Evolutionary conservation across 768 basidiomycete species (phyloP).

Genomic region (Xerocomus spinulosus): DNA sequence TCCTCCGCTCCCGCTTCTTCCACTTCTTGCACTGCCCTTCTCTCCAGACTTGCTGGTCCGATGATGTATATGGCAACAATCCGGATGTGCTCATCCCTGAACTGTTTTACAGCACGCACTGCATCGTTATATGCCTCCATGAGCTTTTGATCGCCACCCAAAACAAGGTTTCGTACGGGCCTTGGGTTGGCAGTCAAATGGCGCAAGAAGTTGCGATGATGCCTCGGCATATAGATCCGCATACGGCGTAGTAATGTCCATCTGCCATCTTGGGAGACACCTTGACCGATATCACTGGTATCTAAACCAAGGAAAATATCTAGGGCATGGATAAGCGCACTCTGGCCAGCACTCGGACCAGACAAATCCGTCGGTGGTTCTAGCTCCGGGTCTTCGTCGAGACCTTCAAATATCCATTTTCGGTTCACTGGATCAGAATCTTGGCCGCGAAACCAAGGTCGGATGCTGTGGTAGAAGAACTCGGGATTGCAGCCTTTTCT

Average conservation of each 20-base stretch:
- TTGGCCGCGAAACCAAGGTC: constrained; percentile 80
- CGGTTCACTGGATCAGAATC: constrained; percentile 46
- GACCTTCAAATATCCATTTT: constrained; percentile 59
- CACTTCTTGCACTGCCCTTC: background rate
- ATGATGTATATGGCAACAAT: constrained; percentile 75
- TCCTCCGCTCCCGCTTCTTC: constrained; percentile 16
- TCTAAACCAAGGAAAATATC: constrained; percentile 72
- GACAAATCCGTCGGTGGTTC: constrained; percentile 52
- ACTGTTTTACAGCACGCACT: constrained; percentile 60
- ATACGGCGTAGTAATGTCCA: constrained; percentile 61
- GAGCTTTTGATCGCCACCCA: constrained; percentile 27
- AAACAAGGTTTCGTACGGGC: constrained; percentile 55
- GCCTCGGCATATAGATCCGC: constrained; percentile 79
- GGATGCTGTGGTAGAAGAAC: constrained; percentile 63
- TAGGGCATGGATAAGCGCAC: constrained; percentile 67
- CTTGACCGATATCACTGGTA: constrained; percentile 29
- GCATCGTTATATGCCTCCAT: constrained; percentile 60
- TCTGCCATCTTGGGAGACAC: constrained; percentile 10
- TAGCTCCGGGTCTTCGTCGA: constrained; percentile 43
- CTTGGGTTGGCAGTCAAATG: constrained; percentile 60
- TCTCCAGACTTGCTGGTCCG: constrained; percentile 47
- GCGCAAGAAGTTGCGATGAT: constrained; percentile 71
- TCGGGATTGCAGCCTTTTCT: constrained; percentile 68
- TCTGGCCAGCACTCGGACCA: constrained; percentile 82
- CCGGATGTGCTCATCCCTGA: constrained; percentile 73